Evolutionary conservation across 257 asterid species (phyloP).

Genomic region (Knoxia roxburghii): DNA sequence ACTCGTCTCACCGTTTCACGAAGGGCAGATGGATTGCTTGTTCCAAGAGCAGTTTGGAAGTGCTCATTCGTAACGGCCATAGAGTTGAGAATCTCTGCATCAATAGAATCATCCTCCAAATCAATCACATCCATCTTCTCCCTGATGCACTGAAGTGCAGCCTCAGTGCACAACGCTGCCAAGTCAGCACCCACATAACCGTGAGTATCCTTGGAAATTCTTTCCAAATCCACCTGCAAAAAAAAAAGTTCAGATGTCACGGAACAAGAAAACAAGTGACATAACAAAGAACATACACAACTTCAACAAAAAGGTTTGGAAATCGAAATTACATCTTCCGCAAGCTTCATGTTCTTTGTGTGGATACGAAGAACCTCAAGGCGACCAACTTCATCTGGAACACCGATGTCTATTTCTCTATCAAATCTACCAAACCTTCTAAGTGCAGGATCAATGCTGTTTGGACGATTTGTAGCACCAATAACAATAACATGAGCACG

Average conservation of each 20-base stretch:
- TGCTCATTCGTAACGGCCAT: constrained; percentile 95
- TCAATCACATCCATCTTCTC: constrained; percentile 97
- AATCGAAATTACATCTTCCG: constrained; percentile 55
- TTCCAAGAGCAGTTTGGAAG: constrained; percentile 84
- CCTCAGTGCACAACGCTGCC: constrained; percentile 94
- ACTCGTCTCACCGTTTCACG: constrained; percentile 71
- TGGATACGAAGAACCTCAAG: constrained; percentile 90
- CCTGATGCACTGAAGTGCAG: constrained; percentile 93
- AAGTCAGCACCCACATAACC: constrained; percentile 95
- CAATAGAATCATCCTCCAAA: constrained; percentile 80
- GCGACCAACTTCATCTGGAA: constrained; percentile 96
- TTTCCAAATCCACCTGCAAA: constrained; percentile 90
- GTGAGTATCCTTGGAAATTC: constrained; percentile 69
- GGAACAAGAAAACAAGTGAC: background rate
- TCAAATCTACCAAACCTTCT: constrained; percentile 95
- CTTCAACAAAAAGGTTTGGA: background rate
- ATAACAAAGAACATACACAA: background rate
- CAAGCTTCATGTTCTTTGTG: constrained; percentile 92
- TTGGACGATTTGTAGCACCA: constrained; percentile 92
- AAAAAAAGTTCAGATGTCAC: constrained; percentile 6
- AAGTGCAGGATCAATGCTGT: constrained; percentile 86
- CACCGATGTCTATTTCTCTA: constrained; percentile 88
- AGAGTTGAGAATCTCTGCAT: constrained; percentile 84
- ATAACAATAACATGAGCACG: constrained; percentile 94
- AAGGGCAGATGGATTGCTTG: constrained; percentile 89